Percentiles rank a stretch among this genome's conserved stretches.
Evolutionary conservation across 306 rosid genomes (phyloP).

Genomic region (Ammopiptanthus mongolicus): DNA sequence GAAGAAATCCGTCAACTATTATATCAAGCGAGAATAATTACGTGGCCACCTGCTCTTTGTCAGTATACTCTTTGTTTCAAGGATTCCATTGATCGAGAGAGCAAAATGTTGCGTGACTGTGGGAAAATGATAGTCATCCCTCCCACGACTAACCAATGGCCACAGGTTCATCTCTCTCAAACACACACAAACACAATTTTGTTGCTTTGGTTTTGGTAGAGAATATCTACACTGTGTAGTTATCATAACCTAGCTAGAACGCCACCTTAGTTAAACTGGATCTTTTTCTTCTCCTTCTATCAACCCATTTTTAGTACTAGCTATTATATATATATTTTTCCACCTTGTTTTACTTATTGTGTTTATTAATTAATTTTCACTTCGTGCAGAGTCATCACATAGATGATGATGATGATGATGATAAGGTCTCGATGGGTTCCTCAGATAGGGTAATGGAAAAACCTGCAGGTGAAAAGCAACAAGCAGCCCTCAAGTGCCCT

Average conservation of each 20-base stretch:
- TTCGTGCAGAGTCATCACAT: conserved; percentile 27
- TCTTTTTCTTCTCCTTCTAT: background rate
- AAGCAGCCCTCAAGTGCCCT: conserved; percentile 63
- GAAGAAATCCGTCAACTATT: conserved; percentile 8
- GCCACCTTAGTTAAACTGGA: conserved; percentile 20
- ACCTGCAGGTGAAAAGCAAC: conserved; percentile 39
- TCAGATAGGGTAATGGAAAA: too few species aligned
- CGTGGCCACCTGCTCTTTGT: conserved; percentile 70
- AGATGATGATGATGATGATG: conserved; percentile 65
- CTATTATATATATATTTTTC: too few species aligned
- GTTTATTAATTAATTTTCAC: background rate
- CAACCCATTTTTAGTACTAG: too few species aligned
- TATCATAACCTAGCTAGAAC: conserved; percentile 44
- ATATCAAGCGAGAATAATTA: conserved; percentile 25
- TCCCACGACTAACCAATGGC: conserved; percentile 61
- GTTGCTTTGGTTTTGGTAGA: conserved; percentile 78
- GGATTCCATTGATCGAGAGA: conserved; percentile 39
- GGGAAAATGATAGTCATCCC: conserved; percentile 54
- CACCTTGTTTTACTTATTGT: background rate
- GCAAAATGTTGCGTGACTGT: conserved; percentile 54
- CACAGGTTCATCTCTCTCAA: conserved; percentile 51
- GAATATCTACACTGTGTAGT: conserved; percentile 57
- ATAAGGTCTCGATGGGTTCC: conserved; percentile 36
- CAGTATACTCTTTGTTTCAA: conserved; percentile 57
- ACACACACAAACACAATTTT: conserved; percentile 31